Evolutionary conservation across 2,329 filamentous ascomycete genomes (phyloP), one percentile per base, ranked within the genome.

Genomic region (Sporothrix schenckii): DNA sequence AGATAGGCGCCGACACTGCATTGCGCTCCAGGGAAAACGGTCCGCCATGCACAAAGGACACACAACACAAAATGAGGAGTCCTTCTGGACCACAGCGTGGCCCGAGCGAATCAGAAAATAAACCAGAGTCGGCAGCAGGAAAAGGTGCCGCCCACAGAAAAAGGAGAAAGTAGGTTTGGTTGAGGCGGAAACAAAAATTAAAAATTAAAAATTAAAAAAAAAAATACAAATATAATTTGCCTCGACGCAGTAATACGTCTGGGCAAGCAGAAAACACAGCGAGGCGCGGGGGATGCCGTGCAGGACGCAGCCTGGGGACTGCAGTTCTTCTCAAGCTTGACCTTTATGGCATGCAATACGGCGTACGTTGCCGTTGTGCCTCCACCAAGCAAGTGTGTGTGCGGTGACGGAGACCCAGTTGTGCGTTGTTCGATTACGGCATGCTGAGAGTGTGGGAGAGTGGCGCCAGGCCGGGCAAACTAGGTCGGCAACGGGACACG

Each of bases 1-100:
- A 16, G n/a, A 19, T 5, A 19, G 19, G 24, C 41, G 56, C 21
- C 53, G 24, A 68, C 11, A 50, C 50, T 21, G 50, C 50, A 27
- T 34, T 58, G 58, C 69, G 52, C 69, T 66, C 66, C 58, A n/a
- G 66, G 61, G 66, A 53, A 71, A 73, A 73, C 70, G 70, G 72
- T 71, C 70, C 72, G 70, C 61, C 56, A 60, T 72, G 69, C 70
- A 34, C 34, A 5, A 5, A 7, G 34, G 6, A 9, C 34, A 34
- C 34, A 34, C 34, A 34, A 34, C 27, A 34, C 34, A 34, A 30
- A 30, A 30, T 30, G 27, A 30, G 27, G 27, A 72, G 68, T 67
- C 53, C 60, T 5, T 21, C 56, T 61, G 56, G 56, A 44, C 56
- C 56, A 34, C 34, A 7, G 6, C 34, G 34, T 7, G 6, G 9